phyloP scores from a whole-genome alignment of 2,329 filamentous ascomycete species.

The Lachnellula cervina region DNA sequence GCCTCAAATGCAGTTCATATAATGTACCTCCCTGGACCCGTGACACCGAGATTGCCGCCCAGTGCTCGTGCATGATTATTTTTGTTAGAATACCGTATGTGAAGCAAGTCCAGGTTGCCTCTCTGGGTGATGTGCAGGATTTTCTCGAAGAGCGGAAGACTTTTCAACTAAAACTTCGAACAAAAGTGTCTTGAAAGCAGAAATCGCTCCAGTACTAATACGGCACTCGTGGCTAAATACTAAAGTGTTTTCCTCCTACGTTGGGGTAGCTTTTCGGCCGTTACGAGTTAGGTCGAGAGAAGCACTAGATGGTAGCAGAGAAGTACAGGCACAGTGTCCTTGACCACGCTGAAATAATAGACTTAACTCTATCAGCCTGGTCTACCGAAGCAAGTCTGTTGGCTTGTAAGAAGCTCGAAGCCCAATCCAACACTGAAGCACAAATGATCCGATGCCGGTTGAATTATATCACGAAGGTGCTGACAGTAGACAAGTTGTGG shows the following conservation, averaged over 20 bases:
- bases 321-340: no score
- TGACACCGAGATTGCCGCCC: neutral
- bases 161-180: neutral
- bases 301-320: no score
- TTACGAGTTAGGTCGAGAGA: no score
- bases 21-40: neutral
- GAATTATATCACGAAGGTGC: no score
- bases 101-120: neutral
- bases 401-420: neutral
- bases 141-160: neutral
- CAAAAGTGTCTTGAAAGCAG: neutral
- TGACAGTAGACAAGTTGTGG: neutral
- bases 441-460: neutral
- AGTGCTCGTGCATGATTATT: neutral
- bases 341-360: no score
- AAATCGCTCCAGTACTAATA: no score
- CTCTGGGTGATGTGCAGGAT: neutral
- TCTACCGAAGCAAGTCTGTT: no score
- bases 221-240: no score
- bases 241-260: no score
- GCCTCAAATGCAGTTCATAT: neutral
- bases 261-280: no score
- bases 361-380: no score
- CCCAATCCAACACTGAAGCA: neutral
- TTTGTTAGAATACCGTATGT: neutral